phyloP scores from a whole-genome alignment of 768 basidiomycete genomes.

The Neoboletus magnificus region DNA sequence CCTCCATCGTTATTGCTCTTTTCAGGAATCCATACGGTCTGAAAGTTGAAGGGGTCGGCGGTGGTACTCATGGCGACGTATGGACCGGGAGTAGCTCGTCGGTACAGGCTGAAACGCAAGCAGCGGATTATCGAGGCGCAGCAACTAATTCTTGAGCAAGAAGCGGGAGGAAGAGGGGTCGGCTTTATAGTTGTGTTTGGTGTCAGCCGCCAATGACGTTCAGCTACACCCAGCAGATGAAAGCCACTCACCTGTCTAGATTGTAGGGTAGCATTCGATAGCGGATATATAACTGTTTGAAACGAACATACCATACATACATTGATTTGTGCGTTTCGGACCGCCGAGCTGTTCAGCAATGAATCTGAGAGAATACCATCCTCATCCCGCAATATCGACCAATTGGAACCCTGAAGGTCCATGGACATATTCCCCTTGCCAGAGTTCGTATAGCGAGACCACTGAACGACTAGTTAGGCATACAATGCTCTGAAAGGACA shows the following conservation, averaged over 20 bases:
- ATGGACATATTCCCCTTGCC: not conserved
- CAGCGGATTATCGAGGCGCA: not conserved
- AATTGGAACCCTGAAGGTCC: not conserved
- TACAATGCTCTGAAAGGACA: not conserved
- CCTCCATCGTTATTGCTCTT: not conserved
- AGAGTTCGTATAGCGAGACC: not conserved
- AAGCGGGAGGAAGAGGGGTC: not conserved
- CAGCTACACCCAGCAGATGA: not conserved
- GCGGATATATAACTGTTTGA: not conserved
- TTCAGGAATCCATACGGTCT: not conserved
- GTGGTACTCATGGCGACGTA: not conserved
- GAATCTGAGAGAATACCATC: not conserved
- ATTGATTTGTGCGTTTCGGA: not conserved
- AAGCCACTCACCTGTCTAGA: not conserved
- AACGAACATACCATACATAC: not conserved
- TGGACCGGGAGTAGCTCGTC: not conserved
- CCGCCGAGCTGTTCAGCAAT: not conserved
- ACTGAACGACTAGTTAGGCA: not conserved
- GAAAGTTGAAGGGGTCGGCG: not conserved
- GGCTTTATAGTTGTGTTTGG: slow-evolving; percentile 1
- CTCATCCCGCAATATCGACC: not conserved
- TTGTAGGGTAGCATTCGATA: no score
- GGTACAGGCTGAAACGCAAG: not conserved
- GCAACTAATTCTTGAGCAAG: not conserved
- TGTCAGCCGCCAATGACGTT: slow-evolving; percentile 10